Evolutionary conservation across 2,329 filamentous ascomycete species (phyloP), one percentile per base, ranked within the genome.

Genomic region (Calycina herbarum): DNA sequence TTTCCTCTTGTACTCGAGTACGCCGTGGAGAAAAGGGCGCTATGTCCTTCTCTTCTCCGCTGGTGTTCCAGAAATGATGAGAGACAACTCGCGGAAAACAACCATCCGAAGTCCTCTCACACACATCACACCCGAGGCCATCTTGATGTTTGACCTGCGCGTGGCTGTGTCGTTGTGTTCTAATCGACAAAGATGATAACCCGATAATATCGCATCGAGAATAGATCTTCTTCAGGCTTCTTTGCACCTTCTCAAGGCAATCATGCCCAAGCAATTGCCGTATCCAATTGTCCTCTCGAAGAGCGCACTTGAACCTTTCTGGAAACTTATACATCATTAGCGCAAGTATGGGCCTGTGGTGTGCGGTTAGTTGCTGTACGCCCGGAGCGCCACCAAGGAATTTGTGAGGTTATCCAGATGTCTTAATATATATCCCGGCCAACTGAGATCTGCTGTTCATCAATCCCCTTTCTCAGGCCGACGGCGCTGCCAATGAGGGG

Each of bases 131-230:
- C 62, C 62, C 65, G 42, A 59, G 60, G 64, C 67, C 67, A 65
- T 59, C 64, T 63, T 61, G 59, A 57, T 62, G 68, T 71, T 71
- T 71, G 68, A 68, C 45, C 62, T 64, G 45, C 61, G 2, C 42
- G 61, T 67, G 69, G 69, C 67, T 67, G 64, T 68, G 70, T 66
- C 40, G 63, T 40, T 27, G 57, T 35, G 35, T 8, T 33, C 33
- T 57, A 10, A 40, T 59, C 17, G 6, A 38, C 33, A n/a, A n/a
- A 24, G 57, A 27, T 59, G 7, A 11, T 40, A 20, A 20, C 33
- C 35, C 35, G 56, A 57, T 3, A 20, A 24, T 51, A 27, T 51
- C 45, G 20, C 45, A 51, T 51, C 45, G n/a, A 51, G 45, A 51
- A 27, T 27, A 27, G 45, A 51, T 51, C 45, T 11, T 27, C 45